Percentiles rank a stretch among this genome's conserved stretches.
These are phyloP conservation scores for Tephrocybe sp. DNA, from an alignment of 768 basidiomycete species.

Conservation along the genomic window DNA sequence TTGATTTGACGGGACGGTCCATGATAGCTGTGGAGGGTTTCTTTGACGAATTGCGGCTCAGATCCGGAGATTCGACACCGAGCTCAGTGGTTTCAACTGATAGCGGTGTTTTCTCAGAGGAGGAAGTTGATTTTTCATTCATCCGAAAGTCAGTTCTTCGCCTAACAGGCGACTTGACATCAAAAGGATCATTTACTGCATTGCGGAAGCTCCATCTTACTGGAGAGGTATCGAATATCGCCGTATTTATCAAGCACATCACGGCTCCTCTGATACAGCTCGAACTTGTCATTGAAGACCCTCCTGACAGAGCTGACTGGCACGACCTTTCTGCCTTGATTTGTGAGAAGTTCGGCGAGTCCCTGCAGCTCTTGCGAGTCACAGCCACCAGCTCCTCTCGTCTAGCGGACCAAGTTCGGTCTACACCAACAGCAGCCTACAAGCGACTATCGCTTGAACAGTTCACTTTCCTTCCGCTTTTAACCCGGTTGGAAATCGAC, in stretches of 20 bases:
- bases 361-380: constrained; percentile 59
- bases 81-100: constrained; percentile 66
- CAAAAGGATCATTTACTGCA: constrained; percentile 53
- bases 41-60: constrained; percentile 63
- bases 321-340: constrained; percentile 64
- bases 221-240: constrained; percentile 67
- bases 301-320: constrained; percentile 74
- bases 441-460: constrained; percentile 61
- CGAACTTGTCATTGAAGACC: constrained; percentile 78
- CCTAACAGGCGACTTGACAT: constrained; percentile 57
- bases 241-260: constrained; percentile 69
- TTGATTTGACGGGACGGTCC: constrained; percentile 70
- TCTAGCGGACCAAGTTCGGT: constrained; percentile 79
- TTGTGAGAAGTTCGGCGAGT: constrained; percentile 57
- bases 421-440: constrained; percentile 61
- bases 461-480: constrained; percentile 48
- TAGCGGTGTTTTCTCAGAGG: constrained; percentile 75
- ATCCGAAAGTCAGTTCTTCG: constrained; percentile 68
- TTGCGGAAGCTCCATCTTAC: constrained; percentile 64
- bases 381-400: constrained; percentile 68
- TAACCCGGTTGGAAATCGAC: constrained; percentile 70
- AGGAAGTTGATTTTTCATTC: constrained; percentile 75
- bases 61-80: constrained; percentile 71
- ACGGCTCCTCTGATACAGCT: constrained; percentile 62
- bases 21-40: constrained; percentile 75